Evolutionary conservation across 225 moss, liverwort and hornwort genomes (phyloP), one percentile per base, ranked within the genome.

Genomic region (Physcomitrellopsis africana): DNA sequence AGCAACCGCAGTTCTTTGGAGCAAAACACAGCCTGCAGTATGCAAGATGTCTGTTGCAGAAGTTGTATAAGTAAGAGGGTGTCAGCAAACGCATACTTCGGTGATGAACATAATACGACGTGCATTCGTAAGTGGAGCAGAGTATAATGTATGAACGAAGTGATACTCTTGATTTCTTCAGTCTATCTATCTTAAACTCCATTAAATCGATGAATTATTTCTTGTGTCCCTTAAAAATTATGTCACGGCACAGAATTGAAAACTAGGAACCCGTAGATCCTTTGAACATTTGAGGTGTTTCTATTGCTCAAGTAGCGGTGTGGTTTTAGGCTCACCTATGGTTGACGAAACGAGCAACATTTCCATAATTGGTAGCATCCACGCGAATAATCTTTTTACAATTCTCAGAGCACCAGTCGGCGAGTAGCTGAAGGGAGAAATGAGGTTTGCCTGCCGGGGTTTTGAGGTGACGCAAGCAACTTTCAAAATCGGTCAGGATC

Each of bases 301-400:
- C 32, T 37, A 4, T 37, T 2, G 32, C 4, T 37, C 4, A 37
- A 37, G 32, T 4, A 37, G 7, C 32, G 32, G 32, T 37, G 32
- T 37, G 4, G 32, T 4, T 37, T 7, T 37, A 37, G 32, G 15
- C 55, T 60, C 65, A 92, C 92, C 93, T 89, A 51, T 93, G 96
- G 73, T 96, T 96, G 66, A 96, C 93, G 68, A 96, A 96, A 53
- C 96, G 90, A 17, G 92, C 86, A 27, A 83, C 86, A 75, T 96
- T 96, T 11, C 96, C 96, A 67, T 83, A 89, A 47, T 72, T 76
- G 32, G 92, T 86, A 2, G 83, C 93, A 73, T 96, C 96, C 37
- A 96, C 77, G 69, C 93, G 93, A 46, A 96, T 82, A 8, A 90
- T 93, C 72, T 92, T 91, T 65, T 93, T 89, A 47, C 92, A 87